Evolutionary conservation across 2,329 filamentous ascomycete genomes (phyloP), one percentile per base, ranked within the genome.

Genomic region (Calonectria ilicicola): DNA sequence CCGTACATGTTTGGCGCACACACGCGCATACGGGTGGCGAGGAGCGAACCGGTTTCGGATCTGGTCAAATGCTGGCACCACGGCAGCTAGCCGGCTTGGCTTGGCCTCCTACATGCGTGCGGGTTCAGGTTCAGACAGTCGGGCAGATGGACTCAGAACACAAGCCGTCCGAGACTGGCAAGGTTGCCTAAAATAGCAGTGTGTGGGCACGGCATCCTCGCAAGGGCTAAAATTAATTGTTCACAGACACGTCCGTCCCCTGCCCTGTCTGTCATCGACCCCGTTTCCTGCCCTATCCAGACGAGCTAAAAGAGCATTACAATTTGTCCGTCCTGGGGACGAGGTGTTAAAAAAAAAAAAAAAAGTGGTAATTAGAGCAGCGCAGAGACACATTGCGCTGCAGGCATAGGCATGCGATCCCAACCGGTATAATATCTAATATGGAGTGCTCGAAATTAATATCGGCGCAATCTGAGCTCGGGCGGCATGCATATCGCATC

Each of bases 141-240:
- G 21, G 53, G 53, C 32, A 60, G 38, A 60, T 40, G 32, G 23
- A 19, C 12, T 40, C 32, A 58, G 32, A 32, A 40, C 51, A 23
- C 29, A 58, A 58, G n/a, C 53, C 29, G 53, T 58, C 53, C 53
- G 53, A 58, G 53, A 58, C 53, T 58, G 53, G 53, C 53, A 23
- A 21, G 32, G 53, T 35, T 58, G 60, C 29, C 60, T 56, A 70
- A 70, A 70, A 70, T 70, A 70, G 69, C 62, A 70, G 9, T 23
- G 19, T 8, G 44, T n/a, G 44, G 44, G 17, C 51, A 38, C 23
- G 26, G 27, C 58, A 56, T 65, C 67, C 47, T 44, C 19, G 40
- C 40, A 26, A 17, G 32, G 53, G 53, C 73, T 77, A 74, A 78
- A 72, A 75, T 68, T 69, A 73, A 58, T 58, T 58, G 53, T 58